phyloP scores from a whole-genome alignment of 2,329 filamentous ascomycete species.

The Nigrograna mackinnonii region DNA sequence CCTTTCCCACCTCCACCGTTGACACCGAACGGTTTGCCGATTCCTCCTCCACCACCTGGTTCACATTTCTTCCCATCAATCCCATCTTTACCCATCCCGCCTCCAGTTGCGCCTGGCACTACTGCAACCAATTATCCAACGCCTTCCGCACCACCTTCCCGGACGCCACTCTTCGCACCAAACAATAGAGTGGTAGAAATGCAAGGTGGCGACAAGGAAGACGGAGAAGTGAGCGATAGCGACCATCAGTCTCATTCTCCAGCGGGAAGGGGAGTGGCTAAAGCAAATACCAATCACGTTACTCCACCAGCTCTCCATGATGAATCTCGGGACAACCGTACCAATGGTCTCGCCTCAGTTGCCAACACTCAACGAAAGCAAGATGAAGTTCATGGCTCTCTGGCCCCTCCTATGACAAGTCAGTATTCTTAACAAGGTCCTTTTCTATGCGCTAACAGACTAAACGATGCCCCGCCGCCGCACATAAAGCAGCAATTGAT shows the following conservation, averaged over 20 bases:
- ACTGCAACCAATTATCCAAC: slow-evolving; percentile 3
- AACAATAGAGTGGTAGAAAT: slow-evolving; percentile 32
- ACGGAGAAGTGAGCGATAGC: slow-evolving; percentile 76
- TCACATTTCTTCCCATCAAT: neutral
- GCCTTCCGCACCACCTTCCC: slow-evolving; percentile 1
- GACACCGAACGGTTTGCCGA: slow-evolving; percentile 5
- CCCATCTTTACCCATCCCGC: slow-evolving; percentile 1
- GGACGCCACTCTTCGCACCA: slow-evolving; percentile 6
- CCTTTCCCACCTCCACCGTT: slow-evolving; percentile 19
- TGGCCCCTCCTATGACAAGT: too few relatives aligned
- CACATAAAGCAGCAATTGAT: too few relatives aligned
- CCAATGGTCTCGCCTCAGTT: too few relatives aligned
- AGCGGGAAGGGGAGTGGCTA: too few relatives aligned
- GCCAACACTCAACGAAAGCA: too few relatives aligned
- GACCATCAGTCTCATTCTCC: slow-evolving; percentile 18
- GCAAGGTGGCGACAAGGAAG: slow-evolving; percentile 60
- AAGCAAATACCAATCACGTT: too few relatives aligned
- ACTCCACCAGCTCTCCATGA: too few relatives aligned
- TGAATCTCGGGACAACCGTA: too few relatives aligned
- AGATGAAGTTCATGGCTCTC: too few relatives aligned
- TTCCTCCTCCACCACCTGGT: slow-evolving; percentile 11
- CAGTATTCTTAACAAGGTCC: too few relatives aligned
- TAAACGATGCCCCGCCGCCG: too few relatives aligned
- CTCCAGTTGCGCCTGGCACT: slow-evolving; percentile 4
- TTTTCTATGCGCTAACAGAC: too few relatives aligned